Evolutionary conservation across 176 grass and related monocot genomes (phyloP), one percentile per base, ranked within the genome.

Genomic region (Oryza meridionalis): DNA sequence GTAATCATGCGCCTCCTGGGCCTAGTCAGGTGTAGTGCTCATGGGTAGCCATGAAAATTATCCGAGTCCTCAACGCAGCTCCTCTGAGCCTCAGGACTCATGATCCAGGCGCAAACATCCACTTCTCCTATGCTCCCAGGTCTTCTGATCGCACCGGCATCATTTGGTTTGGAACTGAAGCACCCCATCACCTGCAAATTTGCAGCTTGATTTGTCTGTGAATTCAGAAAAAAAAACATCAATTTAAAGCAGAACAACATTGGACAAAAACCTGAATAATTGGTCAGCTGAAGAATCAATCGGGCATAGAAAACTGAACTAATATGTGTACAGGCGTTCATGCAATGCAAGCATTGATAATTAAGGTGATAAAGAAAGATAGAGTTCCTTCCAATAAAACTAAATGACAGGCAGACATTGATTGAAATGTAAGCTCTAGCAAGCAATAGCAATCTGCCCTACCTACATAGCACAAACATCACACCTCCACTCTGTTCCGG

Each of bases 51-150:
- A 97, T 91, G 72, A 81, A 44, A 4, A 86, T 90, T 45, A 97
- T 84, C 14, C 90, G 65, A 47, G 32, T 69, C 45, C 88, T 87
- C 12, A 86, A 70, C 58, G 51, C 75, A 22, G 65, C 70, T 97
- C 92, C 74, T 97, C 92, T 16, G 90, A 80, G 26, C 27, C 68
- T 91, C 84, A 1, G 90, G 95, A 94, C 82, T 11, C 90, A 84
- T 75, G 91, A 53, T 83, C 90, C 92, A 0, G 92, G 92, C 9
- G 91, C 76, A 44, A 92, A 97, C 59, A 97, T 89, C 90, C 75
- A 97, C 88, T 63, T 97, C 92, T 11, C 92, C 95, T 42, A 97
- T 93, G 90, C 87, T 94, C 35, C 71, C 78, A 4, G 86, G 89
- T 37, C 35, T 5, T 76, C 90, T 81, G 38, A 75, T 73, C 21